Evolutionary conservation across 2,329 filamentous ascomycete genomes (phyloP), one percentile per base, ranked within the genome.

Genomic region (Trichoderma koningiopsis): DNA sequence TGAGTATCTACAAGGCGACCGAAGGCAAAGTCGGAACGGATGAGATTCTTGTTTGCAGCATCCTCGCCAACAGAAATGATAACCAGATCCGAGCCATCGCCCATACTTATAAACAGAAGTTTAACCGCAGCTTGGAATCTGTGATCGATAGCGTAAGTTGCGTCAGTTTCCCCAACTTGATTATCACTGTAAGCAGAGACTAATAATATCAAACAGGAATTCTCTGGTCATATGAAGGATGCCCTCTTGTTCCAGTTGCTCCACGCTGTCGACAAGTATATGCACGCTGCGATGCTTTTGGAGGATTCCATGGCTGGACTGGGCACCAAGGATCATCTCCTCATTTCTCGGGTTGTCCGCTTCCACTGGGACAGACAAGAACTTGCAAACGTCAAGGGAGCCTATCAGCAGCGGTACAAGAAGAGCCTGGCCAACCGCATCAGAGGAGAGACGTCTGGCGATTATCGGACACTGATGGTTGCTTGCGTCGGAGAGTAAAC

Each of bases 221-320:
- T 97, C 80, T 92, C 90, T 0, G 95, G 95, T 0, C 95, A 98
- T 77, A 97, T 98, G 94, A 85, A 94, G 78, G 88, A 92, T 19
- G 93, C 93, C 0, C 86, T 98, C 0, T 81, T 96, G 31, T 89
- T 89, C 77, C 93, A 97, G 79, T 83, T 97, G n/a, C 86, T 87
- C 13, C 85, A 90, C 14, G 95, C 92, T 3, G 83, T 87, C 6
- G 93, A 97, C 80, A 92, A 91, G 73, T 93, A 92, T 70, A 91
- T 92, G 85, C 90, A 93, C 72, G 94, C 97, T 74, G 96, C 94
- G 0, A 82, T 86, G 27, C 83, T 93, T 5, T 85, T 98, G n/a
- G 94, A 97, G 77, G 91, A 92, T 16, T 85, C 91, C 19, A 98
- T 98, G 95, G 86, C 88, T 1, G 96, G 95, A 0, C 75, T 91